Base-by-base conservation (phyloP, 176 grass and related monocot species). In the Carex scoparia region DNA sequence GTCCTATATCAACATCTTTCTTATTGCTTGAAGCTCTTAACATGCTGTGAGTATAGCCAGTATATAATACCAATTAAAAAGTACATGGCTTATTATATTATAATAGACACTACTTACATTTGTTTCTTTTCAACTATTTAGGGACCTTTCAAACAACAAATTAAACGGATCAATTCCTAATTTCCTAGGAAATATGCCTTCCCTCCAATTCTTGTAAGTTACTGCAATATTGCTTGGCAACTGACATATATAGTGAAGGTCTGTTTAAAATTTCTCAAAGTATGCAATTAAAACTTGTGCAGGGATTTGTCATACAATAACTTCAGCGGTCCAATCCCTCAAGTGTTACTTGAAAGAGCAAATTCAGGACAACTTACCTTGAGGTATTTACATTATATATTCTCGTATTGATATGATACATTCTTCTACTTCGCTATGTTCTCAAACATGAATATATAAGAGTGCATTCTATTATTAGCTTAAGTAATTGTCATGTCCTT, bases 101-200 rank as follows among this genome's bases (percentile, higher is more conserved):
- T 35, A 13, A 33, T 80, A 27, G 35, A 51, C 5, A 62, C 30
- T 15, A 44, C 16, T 60, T n/a, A 62, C 53, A 10, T 81, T 61
- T 81, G 27, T 62, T 35, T 81, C 54, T 61, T 81, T 44, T 28
- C 11, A 30, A 60, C 12, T 62, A 18, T 62, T 5, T 10, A 81
- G 78, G 54, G 78, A 81, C 37, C 78, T 81, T 10, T 81, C 78
- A 51, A 81, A 81, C 78, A 81, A 81, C 78, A 81, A 81, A 18
- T 60, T 81, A 37, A 81, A n/a, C 23, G 78, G 54, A 81, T 38
- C 48, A 61, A 81, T 81, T 81, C 78, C 78, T 42, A 30, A 81
- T 81, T 81, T 81, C 37, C 13, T 81, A 9, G 54, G 55, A 42
- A 81, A 33, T 11, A 81, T 81, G 78, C 6, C 48, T 38, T 81